Conservation (phyloP, 2,329 filamentous ascomycete species). For the Teratosphaeria zuluensis region DNA sequence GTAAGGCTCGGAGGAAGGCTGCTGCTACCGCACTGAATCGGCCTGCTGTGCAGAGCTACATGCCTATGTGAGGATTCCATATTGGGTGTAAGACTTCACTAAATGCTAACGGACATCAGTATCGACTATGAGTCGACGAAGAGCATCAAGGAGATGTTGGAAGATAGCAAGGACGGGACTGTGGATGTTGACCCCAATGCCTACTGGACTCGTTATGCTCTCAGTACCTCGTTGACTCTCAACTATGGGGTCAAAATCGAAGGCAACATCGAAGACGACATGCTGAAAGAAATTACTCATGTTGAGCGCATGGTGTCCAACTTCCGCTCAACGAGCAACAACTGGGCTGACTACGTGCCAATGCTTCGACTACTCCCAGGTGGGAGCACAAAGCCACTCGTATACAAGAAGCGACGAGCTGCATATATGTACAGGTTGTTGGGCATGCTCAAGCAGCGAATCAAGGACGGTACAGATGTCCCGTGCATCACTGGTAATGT, state of each 20-base stretch:
- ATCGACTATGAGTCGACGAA: conserved; percentile 66
- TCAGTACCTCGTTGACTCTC: conserved; percentile 67
- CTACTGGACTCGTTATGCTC: conserved; percentile 65
- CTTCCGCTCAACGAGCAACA: conserved; percentile 69
- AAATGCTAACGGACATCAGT: neutral
- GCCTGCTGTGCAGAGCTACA: conserved; percentile 66
- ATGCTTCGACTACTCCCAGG: conserved; percentile 56
- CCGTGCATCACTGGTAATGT: conserved; percentile 63
- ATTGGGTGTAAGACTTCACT: too few species aligned
- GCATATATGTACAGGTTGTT: conserved; percentile 54
- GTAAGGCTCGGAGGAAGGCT: conserved; percentile 66
- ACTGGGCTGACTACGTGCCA: conserved; percentile 73
- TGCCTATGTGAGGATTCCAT: conserved; percentile 48
- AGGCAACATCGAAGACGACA: conserved; percentile 55
- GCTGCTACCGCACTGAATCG: conserved; percentile 70
- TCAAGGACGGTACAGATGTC: conserved; percentile 53
- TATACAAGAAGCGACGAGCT: conserved; percentile 60
- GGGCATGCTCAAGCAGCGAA: conserved; percentile 50
- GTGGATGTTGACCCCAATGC: conserved; percentile 60
- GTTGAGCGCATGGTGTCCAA: conserved; percentile 69
- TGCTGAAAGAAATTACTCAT: conserved; percentile 63
- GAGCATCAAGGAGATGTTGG: conserved; percentile 62
- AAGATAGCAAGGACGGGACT: conserved; percentile 52
- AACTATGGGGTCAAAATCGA: conserved; percentile 72
- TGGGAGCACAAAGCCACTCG: conserved; percentile 52